A percentile compares a stretch with the other conserved stretches of the same genome.
Conservation (phyloP, 805 yeast species). For the Metschnikowia matae region DNA sequence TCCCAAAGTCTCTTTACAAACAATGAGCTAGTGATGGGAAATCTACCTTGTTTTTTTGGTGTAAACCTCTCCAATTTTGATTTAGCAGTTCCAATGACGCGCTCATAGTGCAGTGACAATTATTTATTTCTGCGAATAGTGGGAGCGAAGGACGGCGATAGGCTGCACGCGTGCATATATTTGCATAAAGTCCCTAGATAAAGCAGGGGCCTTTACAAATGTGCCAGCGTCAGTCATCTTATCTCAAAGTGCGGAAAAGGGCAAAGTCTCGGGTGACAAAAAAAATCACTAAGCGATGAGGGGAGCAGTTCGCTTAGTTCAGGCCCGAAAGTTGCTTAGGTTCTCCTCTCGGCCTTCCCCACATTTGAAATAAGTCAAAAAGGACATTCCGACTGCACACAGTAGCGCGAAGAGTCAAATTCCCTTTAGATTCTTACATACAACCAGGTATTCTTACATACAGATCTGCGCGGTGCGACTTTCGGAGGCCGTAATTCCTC, state of each 20-base stretch:
- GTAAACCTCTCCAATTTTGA: too few species aligned
- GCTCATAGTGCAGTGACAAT: too few species aligned
- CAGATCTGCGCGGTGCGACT: not conserved
- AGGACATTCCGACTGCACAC: not conserved
- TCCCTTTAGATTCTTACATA: not conserved
- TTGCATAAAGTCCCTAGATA: too few species aligned
- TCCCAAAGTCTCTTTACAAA: too few species aligned
- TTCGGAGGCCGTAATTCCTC: not conserved
- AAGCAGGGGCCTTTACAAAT: not conserved
- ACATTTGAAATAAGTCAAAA: slow-evolving; percentile 1
- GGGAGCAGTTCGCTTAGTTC: not conserved
- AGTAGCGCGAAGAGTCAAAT: not conserved
- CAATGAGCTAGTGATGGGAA: too few species aligned
- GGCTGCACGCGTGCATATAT: too few species aligned
- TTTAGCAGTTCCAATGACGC: too few species aligned
- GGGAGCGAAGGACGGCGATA: too few species aligned
- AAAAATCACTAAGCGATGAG: not conserved
- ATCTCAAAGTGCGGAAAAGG: too few species aligned
- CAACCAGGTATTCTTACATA: not conserved
- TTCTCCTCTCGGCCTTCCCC: slow-evolving; percentile 1
- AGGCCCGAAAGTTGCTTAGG: not conserved
- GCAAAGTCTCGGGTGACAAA: not conserved
- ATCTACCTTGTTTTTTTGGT: too few species aligned
- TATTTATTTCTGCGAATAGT: too few species aligned
- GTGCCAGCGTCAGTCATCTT: not conserved